Evolutionary conservation across 495 filamentous ascomycete species (phyloP).

Genomic region (Penicillium turbatum): DNA sequence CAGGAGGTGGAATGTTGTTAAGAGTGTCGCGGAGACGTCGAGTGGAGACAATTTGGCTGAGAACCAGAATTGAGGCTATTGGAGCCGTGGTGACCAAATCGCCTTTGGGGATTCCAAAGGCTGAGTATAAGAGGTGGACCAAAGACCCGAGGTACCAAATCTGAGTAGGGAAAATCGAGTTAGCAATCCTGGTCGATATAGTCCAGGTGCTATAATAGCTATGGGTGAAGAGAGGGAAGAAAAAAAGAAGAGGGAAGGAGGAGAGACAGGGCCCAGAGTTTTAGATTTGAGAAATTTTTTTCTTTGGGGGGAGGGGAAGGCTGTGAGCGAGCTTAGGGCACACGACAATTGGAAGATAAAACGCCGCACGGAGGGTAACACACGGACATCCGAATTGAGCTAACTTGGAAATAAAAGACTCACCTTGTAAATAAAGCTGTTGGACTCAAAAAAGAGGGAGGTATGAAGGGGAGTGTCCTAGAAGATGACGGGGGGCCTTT

Average conservation of each 20-base stretch:
- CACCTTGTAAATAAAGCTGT: constrained; percentile 9
- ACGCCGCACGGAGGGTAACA: constrained; percentile 16
- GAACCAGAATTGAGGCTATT: constrained; percentile 57
- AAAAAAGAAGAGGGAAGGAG: constrained; percentile 19
- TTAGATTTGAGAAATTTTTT: constrained; percentile 12
- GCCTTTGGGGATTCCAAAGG: constrained; percentile 72
- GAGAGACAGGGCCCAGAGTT: constrained; percentile 13
- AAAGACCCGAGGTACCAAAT: not conserved
- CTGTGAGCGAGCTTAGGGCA: constrained; percentile 20
- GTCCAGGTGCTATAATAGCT: not conserved
- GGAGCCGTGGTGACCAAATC: constrained; percentile 62
- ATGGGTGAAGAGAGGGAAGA: constrained; percentile 16
- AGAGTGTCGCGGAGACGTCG: constrained; percentile 57
- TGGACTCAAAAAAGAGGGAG: not conserved
- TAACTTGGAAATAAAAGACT: constrained; percentile 12
- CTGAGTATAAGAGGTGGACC: constrained; percentile 22
- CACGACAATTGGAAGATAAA: constrained; percentile 12
- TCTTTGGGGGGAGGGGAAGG: constrained; percentile 1
- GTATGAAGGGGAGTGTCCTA: not conserved
- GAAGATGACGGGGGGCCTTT: constrained; percentile 2
- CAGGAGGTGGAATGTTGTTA: constrained; percentile 70
- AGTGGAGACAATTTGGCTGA: constrained; percentile 74
- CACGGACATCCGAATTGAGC: constrained; percentile 8
- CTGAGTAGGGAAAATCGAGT: not conserved
- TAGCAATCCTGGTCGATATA: constrained; percentile 4